Conservation (phyloP, 106 monocot species). For the Allium fistulosum region DNA sequence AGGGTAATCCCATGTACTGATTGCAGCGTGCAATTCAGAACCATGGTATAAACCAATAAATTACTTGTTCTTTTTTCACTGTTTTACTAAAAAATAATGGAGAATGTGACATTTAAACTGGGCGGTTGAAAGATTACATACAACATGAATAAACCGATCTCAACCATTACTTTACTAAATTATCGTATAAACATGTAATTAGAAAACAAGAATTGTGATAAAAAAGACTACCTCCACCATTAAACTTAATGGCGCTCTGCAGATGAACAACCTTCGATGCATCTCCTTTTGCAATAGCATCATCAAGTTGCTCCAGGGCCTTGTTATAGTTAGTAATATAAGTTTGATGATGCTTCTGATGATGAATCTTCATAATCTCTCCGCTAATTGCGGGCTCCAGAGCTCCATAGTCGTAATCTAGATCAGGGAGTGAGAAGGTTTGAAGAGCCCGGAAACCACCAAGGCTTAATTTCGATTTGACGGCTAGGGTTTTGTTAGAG, state of each 20-base stretch:
- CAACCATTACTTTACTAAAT: too few relatives aligned
- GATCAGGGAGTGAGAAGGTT: conserved; percentile 82
- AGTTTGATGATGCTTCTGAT: conserved; percentile 96
- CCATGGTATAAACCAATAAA: too few relatives aligned
- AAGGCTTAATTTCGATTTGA: not conserved
- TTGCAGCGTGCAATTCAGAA: too few relatives aligned
- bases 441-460: conserved; percentile 22
- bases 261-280: conserved; percentile 60
- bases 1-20: too few relatives aligned
- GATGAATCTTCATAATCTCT: conserved; percentile 96
- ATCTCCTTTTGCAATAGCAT: conserved; percentile 78
- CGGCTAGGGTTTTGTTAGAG: conserved; percentile 25
- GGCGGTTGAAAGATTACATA: too few relatives aligned
- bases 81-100: too few relatives aligned
- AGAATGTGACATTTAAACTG: too few relatives aligned
- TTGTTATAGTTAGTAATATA: conserved; percentile 97
- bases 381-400: conserved; percentile 97
- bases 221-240: conserved; percentile 75
- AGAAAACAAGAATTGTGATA: not conserved
- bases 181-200: not conserved
- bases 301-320: conserved; percentile 85
- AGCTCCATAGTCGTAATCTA: conserved; percentile 84
- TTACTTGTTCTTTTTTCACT: too few relatives aligned
- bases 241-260: conserved; percentile 96
- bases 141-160: too few relatives aligned